Evolutionary conservation across 73 alveolate species (phyloP).

Genomic region (Paraurostyla sp.): DNA sequence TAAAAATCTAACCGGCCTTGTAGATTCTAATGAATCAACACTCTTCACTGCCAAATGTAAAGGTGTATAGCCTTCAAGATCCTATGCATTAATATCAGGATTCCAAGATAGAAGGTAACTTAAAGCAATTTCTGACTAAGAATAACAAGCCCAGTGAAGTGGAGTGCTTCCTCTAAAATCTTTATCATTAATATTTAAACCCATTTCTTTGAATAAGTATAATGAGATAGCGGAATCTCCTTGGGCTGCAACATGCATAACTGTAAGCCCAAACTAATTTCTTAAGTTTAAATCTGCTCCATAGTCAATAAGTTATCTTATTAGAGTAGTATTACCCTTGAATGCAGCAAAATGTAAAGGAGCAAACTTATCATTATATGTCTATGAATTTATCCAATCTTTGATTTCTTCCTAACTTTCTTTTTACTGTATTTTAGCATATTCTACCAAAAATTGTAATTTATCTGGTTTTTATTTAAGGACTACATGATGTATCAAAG

Average conservation of each 20-base stretch:
- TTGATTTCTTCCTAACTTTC: neutral
- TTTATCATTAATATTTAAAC: conserved; percentile 33
- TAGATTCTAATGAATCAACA: conserved; percentile 51
- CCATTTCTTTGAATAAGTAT: conserved; percentile 64
- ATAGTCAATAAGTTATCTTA: conserved; percentile 73
- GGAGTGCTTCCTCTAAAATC: conserved; percentile 83
- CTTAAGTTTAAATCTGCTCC: conserved; percentile 88
- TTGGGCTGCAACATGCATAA: conserved; percentile 96
- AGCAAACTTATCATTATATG: conserved; percentile 83
- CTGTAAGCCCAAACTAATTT: conserved; percentile 88
- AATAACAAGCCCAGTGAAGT: conserved; percentile 93
- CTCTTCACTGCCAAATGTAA: conserved; percentile 90
- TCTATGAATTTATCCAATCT: conserved; percentile 69
- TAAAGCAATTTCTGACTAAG: conserved; percentile 84
- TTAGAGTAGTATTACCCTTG: conserved; percentile 90
- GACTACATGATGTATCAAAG: conserved; percentile 82
- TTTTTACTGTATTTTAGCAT: neutral
- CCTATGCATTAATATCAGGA: conserved; percentile 74
- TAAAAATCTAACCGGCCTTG: conserved; percentile 82
- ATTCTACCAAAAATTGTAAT: neutral
- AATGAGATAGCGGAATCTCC: conserved; percentile 90
- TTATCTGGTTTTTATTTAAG: conserved; percentile 16
- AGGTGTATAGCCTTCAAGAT: conserved; percentile 89
- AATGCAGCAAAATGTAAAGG: conserved; percentile 90
- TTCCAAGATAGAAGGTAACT: conserved; percentile 84